Evolutionary conservation across 2,329 filamentous ascomycete genomes (phyloP).

Genomic region (Metarhizium album): DNA sequence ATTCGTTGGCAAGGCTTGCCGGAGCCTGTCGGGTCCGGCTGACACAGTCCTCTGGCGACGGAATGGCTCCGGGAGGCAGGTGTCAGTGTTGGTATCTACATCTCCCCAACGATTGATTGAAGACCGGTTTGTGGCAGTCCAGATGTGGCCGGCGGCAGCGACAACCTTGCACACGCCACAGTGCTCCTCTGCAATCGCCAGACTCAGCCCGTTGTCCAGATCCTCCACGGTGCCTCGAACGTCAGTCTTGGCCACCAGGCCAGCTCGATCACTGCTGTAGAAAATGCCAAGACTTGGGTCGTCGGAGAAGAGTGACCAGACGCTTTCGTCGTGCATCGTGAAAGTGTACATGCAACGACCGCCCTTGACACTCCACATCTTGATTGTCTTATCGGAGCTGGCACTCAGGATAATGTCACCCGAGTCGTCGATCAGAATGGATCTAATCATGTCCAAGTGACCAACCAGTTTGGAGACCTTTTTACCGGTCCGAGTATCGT

Average conservation of each 20-base stretch:
- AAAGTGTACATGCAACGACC: conserved; percentile 96
- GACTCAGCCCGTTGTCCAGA: conserved; percentile 77
- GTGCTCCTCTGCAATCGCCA: conserved; percentile 88
- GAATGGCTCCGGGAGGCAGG: conserved; percentile 51
- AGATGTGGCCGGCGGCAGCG: conserved; percentile 65
- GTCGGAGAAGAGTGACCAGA: conserved; percentile 90
- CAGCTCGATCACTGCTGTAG: conserved; percentile 88
- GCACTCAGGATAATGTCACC: conserved; percentile 89
- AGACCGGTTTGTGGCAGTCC: conserved; percentile 82
- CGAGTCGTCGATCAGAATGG: conserved; percentile 79
- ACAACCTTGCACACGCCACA: conserved; percentile 64
- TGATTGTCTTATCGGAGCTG: conserved; percentile 93
- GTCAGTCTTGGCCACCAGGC: conserved; percentile 93
- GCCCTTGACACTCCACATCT: conserved; percentile 93
- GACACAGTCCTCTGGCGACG: conserved; percentile 37
- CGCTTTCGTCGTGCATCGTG: conserved; percentile 97
- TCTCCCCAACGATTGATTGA: conserved; percentile 90
- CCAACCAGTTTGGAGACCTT: conserved; percentile 93
- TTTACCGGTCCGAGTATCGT: conserved; percentile 83
- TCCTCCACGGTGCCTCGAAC: conserved; percentile 55
- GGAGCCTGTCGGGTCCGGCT: conserved; percentile 28
- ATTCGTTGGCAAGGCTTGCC: conserved; percentile 21
- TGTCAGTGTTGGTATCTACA: conserved; percentile 65
- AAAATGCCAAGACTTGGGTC: conserved; percentile 79
- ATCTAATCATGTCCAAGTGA: conserved; percentile 87